Conservation (phyloP, 768 basidiomycete genomes). For the Russula lepida region DNA sequence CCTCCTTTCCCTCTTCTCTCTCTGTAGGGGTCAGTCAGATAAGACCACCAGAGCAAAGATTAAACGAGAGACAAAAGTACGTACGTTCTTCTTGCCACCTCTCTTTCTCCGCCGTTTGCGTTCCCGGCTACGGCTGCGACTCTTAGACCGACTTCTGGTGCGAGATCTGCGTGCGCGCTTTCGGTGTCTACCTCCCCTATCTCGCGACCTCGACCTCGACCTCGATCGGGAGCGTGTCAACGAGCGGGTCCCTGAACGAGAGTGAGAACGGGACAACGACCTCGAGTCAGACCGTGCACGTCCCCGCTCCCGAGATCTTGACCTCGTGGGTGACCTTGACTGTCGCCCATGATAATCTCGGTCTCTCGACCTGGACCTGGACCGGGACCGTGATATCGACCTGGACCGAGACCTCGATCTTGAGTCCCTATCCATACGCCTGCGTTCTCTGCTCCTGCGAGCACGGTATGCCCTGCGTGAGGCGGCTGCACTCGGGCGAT, state of each 20-base stretch:
- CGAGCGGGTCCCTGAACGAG: constrained; percentile 15
- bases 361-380: constrained; percentile 29
- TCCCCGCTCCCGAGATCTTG: constrained; percentile 13
- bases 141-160: constrained; percentile 33
- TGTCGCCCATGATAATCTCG: constrained; percentile 23
- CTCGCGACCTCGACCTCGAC: constrained; percentile 20
- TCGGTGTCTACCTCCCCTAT: constrained; percentile 30
- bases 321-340: constrained; percentile 18
- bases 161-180: constrained; percentile 35
- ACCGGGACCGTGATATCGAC: constrained; percentile 13
- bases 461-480: constrained; percentile 15
- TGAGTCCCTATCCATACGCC: constrained; percentile 2
- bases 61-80: constrained; percentile 24
- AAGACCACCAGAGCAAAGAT: background rate
- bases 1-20: constrained; percentile 57
- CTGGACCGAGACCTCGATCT: constrained; percentile 14
- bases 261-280: constrained; percentile 31
- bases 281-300: constrained; percentile 14
- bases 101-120: constrained; percentile 32
- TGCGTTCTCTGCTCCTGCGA: constrained; percentile 15
- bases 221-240: constrained; percentile 16
- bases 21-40: constrained; percentile 25
- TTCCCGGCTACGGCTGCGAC: constrained; percentile 27
- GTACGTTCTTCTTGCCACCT: constrained; percentile 33
- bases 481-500: constrained; percentile 14